These are phyloP conservation scores for Luffa acutangula DNA, from an alignment of 306 rosid species.

Conservation along the genomic window DNA sequence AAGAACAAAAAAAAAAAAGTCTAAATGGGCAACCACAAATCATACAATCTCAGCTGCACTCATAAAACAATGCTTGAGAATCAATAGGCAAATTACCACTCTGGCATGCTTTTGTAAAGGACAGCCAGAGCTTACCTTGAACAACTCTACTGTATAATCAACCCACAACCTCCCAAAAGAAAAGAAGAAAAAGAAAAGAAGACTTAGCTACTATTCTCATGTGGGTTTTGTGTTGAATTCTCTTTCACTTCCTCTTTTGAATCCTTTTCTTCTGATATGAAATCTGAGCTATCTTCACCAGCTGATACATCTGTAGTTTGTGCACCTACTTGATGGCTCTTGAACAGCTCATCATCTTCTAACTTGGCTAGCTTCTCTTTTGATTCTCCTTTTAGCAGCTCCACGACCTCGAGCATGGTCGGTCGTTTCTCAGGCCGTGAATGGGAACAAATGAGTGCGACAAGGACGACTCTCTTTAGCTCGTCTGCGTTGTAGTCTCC, in stretches of 20 bases:
- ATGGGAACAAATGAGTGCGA: constrained; percentile 60
- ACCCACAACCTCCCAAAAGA: background rate
- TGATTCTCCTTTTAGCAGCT: constrained; percentile 65
- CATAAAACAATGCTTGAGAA: constrained; percentile 16
- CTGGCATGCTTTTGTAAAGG: background rate
- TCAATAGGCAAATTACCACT: background rate
- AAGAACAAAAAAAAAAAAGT: background rate
- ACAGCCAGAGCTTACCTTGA: constrained; percentile 3
- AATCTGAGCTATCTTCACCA: constrained; percentile 62
- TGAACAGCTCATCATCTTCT: constrained; percentile 60
- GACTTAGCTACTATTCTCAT: constrained; percentile 4
- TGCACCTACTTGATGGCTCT: constrained; percentile 22
- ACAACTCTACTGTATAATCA: background rate
- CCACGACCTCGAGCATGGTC: constrained; percentile 66
- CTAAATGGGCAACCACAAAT: background rate
- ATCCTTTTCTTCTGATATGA: constrained; percentile 59
- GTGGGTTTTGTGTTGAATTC: constrained; percentile 15
- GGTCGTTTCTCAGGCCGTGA: constrained; percentile 70
- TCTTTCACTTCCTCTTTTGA: constrained; percentile 31
- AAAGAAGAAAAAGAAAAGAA: background rate
- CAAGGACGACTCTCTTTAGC: constrained; percentile 63
- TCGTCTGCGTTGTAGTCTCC: constrained; percentile 70
- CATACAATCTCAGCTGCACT: constrained; percentile 14
- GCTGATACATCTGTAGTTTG: constrained; percentile 24
- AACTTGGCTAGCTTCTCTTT: constrained; percentile 50